Conservation (phyloP, 192 early-diverging fungal species). For the Podila minutissima region DNA sequence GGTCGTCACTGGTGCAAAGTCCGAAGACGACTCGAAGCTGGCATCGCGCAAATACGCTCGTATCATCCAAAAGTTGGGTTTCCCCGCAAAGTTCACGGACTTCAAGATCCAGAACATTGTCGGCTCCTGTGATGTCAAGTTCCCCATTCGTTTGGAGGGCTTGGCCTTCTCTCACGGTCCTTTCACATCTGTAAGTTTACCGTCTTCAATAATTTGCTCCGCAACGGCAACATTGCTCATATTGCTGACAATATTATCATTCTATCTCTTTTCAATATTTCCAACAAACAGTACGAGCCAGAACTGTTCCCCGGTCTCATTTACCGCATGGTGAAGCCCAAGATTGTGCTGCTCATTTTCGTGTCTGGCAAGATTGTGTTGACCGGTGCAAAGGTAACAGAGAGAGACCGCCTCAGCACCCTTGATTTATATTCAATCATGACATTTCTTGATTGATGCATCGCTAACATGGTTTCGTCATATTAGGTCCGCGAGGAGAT, state of each 20-base stretch:
- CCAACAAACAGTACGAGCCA: constrained; percentile 86
- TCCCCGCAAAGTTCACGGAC: constrained; percentile 96
- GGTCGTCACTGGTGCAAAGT: constrained; percentile 98
- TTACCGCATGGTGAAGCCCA: constrained; percentile 98
- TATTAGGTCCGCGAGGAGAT: constrained; percentile 87
- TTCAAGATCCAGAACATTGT: constrained; percentile 99
- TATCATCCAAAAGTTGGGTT: constrained; percentile 98
- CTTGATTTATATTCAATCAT: neutral
- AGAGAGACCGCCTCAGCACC: neutral
- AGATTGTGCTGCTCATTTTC: constrained; percentile 98
- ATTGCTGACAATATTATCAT: too few species aligned
- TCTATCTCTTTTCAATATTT: constrained; percentile 2
- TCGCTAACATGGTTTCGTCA: neutral
- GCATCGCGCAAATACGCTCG: constrained; percentile 99
- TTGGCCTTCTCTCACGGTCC: constrained; percentile 92
- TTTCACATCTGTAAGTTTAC: constrained; percentile 82
- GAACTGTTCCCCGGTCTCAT: constrained; percentile 99
- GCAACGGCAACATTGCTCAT: neutral
- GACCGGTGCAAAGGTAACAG: constrained; percentile 92
- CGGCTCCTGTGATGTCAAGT: constrained; percentile 99
- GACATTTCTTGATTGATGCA: neutral
- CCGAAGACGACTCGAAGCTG: constrained; percentile 96
- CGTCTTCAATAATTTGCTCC: constrained; percentile 1
- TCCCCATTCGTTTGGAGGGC: constrained; percentile 98
- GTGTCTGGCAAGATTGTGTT: constrained; percentile 99